Evolutionary conservation across 2,329 filamentous ascomycete genomes (phyloP), one percentile per base, ranked within the genome.

Genomic region (Phaeomoniella chlamydospora): DNA sequence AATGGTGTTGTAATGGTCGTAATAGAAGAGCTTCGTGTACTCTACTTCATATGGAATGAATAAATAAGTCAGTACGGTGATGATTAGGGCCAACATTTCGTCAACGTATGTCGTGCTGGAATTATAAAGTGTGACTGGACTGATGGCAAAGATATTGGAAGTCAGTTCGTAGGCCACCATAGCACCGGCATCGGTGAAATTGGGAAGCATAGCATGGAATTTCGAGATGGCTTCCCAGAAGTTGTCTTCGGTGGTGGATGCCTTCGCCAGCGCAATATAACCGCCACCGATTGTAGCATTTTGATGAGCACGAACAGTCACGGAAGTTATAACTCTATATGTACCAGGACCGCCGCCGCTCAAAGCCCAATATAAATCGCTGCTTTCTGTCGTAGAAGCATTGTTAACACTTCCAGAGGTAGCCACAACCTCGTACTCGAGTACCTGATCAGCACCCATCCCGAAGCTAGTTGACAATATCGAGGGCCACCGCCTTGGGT

Each of bases 301-400:
- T 5, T n/a, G 5, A 15, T 32, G 30, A 32, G 30, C 30, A 16
- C 32, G 32, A 12, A 18, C 17, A 17, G 68, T 76, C 49, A 76
- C 58, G 2, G 67, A 70, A 12, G 64, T 50, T 2, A 77, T 69
- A 2, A 77, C 58, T 2, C 61, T 74, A 43, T 68, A 79, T 18
- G 63, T 76, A 12, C 72, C 70, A 6, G 64, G 68, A 2, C 75
- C 74, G 0, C 74, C 72, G 3, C 74, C 73, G 30, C 60, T 59
- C 1, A 77, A 52, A 1, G 74, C 76, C 74, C 74, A 80, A 55
- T 72, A 79, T 1, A 80, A 56, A 35, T 78, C 74, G 0, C 56
- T 39, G 42, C 78, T 69, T 18, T 64, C 41, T 0, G 45, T 47
- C 1, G 56, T 58, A 3, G 58, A 65, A 0, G 70, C 71, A 2